Conservation (phyloP, 2,329 filamentous ascomycete genomes). For the Paracoccidioides brasiliensis region DNA sequence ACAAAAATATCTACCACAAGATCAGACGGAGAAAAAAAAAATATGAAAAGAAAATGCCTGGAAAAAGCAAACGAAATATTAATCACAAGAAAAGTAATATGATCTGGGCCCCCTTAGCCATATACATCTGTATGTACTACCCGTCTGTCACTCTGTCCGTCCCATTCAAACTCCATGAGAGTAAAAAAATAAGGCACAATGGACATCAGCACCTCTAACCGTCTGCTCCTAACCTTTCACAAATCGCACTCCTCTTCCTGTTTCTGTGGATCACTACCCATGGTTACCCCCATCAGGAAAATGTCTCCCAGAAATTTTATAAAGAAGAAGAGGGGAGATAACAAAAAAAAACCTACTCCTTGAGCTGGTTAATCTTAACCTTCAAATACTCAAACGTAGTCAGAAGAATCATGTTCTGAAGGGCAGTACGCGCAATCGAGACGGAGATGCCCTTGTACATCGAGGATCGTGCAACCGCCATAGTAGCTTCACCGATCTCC, state of each 20-base stretch:
- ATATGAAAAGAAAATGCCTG: neutral
- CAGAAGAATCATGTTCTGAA: constrained; percentile 38
- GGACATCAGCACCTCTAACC: too few species aligned
- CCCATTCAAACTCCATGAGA: too few species aligned
- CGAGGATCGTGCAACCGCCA: constrained; percentile 29
- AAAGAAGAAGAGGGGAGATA: constrained; percentile 6
- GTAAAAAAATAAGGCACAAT: too few species aligned
- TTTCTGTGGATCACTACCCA: neutral
- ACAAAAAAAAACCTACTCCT: constrained; percentile 12
- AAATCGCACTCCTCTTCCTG: too few species aligned
- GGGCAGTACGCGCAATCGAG: constrained; percentile 32
- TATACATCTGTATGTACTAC: too few species aligned
- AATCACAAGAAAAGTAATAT: neutral
- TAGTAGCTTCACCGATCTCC: constrained; percentile 29
- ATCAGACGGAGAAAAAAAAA: neutral
- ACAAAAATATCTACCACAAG: neutral
- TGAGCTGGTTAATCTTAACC: constrained; percentile 29
- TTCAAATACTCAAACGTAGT: constrained; percentile 36
- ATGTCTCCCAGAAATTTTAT: too few species aligned
- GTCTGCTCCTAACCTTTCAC: too few species aligned
- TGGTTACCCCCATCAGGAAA: constrained; percentile 1
- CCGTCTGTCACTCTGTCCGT: too few species aligned
- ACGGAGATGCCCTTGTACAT: constrained; percentile 38
- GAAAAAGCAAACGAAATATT: neutral
- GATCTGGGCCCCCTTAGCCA: too few species aligned